Conservation (phyloP, 1,139 yeast species). For the Pichia sp. region DNA sequence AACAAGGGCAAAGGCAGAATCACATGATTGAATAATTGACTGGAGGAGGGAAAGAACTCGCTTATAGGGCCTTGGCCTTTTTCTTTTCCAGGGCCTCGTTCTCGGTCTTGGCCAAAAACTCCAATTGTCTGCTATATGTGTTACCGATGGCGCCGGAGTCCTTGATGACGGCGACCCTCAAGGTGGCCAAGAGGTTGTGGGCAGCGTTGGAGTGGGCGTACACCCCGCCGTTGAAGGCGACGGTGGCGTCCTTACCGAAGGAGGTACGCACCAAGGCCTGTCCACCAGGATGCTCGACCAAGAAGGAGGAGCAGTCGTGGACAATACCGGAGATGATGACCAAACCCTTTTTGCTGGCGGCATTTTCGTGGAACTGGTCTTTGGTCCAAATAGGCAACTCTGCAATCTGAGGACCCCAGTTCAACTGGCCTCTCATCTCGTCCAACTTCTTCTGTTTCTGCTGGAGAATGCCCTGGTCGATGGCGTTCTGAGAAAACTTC, state of each 20-base stretch:
- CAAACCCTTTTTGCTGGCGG: slow-evolving; percentile 54
- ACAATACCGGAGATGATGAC: slow-evolving; percentile 91
- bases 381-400: slow-evolving; percentile 90
- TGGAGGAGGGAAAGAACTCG: not conserved
- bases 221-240: slow-evolving; percentile 97
- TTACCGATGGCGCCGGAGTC: slow-evolving; percentile 54
- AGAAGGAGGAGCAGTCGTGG: slow-evolving; percentile 81
- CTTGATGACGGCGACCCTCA: slow-evolving; percentile 91
- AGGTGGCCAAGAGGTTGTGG: slow-evolving; percentile 87
- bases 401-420: slow-evolving; percentile 90
- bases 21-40: not conserved
- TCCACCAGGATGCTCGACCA: slow-evolving; percentile 98
- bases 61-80: not conserved
- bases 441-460: slow-evolving; percentile 96
- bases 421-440: slow-evolving; percentile 66
- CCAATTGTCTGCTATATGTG: slow-evolving; percentile 52
- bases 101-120: slow-evolving; percentile 45
- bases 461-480: slow-evolving; percentile 92
- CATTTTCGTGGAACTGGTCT: slow-evolving; percentile 68
- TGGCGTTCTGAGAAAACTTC: slow-evolving; percentile 90
- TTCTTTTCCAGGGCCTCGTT: slow-evolving; percentile 9
- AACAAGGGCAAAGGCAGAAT: no score
- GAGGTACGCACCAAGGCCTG: slow-evolving; percentile 81
- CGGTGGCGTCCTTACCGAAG: slow-evolving; percentile 92
- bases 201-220: slow-evolving; percentile 97